A percentile compares a stretch with the other conserved stretches of the same genome.
These are phyloP conservation scores for Clitopilus passeckerianus DNA, from an alignment of 768 basidiomycete species.

Conservation along the genomic window DNA sequence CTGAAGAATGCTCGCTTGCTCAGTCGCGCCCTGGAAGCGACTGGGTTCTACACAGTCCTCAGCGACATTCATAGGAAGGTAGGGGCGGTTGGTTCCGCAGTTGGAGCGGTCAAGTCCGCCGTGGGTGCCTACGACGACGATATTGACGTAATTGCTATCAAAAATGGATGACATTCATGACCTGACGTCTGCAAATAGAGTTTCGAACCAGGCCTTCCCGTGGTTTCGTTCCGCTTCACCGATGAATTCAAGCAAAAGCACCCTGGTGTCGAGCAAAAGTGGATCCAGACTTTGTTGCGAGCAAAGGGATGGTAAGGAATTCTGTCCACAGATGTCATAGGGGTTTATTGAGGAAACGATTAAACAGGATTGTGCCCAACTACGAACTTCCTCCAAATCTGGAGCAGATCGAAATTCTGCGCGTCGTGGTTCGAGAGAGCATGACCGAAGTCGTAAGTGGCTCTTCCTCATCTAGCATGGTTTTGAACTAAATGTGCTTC, in stretches of 20 bases:
- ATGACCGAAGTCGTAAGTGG: slow-evolving; percentile 41
- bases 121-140: slow-evolving; percentile 43
- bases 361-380: slow-evolving; percentile 42
- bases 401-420: slow-evolving; percentile 53
- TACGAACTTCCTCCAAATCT: slow-evolving; percentile 49
- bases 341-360: not conserved
- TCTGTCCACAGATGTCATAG: slow-evolving; percentile 1
- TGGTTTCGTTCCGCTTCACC: slow-evolving; percentile 61
- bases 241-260: slow-evolving; percentile 50
- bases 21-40: slow-evolving; percentile 55
- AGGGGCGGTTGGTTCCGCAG: slow-evolving; percentile 8
- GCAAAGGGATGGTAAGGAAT: slow-evolving; percentile 50
- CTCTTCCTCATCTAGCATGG: slow-evolving; percentile 31
- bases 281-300: slow-evolving; percentile 49
- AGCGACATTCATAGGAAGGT: slow-evolving; percentile 48
- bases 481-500: slow-evolving; percentile 33
- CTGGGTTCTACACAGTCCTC: slow-evolving; percentile 46
- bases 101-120: slow-evolving; percentile 27
- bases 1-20: slow-evolving; percentile 60
- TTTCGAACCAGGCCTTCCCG: slow-evolving; percentile 58
- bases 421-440: slow-evolving; percentile 62
- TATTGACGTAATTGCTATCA: slow-evolving; percentile 40
- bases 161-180: slow-evolving; percentile 7
- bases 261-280: slow-evolving; percentile 55
- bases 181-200: slow-evolving; percentile 19